These are phyloP conservation scores for Chytriomyces sp. DNA, from an alignment of 192 early-diverging fungal species.

Conservation along the genomic window DNA sequence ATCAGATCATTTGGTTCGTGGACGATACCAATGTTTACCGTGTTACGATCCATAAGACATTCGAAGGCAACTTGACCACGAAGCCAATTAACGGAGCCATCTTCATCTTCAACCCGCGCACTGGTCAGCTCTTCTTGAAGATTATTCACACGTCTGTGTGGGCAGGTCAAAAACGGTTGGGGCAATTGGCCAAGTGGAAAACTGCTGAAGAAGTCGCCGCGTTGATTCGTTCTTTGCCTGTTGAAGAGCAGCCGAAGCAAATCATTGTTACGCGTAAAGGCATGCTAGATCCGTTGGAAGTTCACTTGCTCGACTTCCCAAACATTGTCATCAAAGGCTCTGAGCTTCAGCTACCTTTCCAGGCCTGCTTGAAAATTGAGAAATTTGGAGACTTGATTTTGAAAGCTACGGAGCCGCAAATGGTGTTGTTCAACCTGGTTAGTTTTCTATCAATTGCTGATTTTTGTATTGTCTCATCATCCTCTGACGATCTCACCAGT, in stretches of 20 bases:
- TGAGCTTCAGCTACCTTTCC: conserved; percentile 97
- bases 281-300: conserved; percentile 99
- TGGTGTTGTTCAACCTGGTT: conserved; percentile 73
- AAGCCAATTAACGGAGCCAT: conserved; percentile 99
- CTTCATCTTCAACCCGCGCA: conserved; percentile 98
- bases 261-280: conserved; percentile 99
- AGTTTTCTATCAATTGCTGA: conserved; percentile 2
- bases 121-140: conserved; percentile 97
- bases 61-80: conserved; percentile 99
- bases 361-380: conserved; percentile 96
- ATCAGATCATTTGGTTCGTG: conserved; percentile 99
- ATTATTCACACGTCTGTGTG: conserved; percentile 99
- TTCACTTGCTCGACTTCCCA: conserved; percentile 95
- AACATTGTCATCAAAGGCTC: conserved; percentile 99
- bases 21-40: conserved; percentile 99
- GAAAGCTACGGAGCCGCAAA: conserved; percentile 97
- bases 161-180: conserved; percentile 98
- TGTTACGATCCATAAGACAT: conserved; percentile 99
- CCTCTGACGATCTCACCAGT: conserved; percentile 46
- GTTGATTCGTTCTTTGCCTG: conserved; percentile 95
- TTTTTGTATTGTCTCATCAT: conserved; percentile 6
- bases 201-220: conserved; percentile 99
- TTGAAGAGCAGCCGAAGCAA: conserved; percentile 99
- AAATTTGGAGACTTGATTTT: conserved; percentile 99
- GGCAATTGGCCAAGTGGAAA: conserved; percentile 99